Evolutionary conservation across 176 grass and related monocot genomes (phyloP).

Genomic region (Ensete ventricosum): DNA sequence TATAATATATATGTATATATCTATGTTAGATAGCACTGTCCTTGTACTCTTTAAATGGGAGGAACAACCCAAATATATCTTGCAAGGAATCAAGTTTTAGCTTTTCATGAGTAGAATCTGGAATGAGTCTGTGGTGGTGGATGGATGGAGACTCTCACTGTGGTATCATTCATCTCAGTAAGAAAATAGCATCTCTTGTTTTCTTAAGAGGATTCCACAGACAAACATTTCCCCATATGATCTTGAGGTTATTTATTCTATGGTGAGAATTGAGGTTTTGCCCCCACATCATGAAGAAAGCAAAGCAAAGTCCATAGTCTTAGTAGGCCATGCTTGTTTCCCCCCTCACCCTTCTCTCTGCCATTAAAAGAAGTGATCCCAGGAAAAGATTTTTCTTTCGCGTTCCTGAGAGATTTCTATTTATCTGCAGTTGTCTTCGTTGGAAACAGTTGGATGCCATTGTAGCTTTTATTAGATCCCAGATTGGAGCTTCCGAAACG

Average conservation of each 20-base stretch:
- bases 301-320: background rate
- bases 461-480: too few relatives aligned
- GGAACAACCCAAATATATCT: too few relatives aligned
- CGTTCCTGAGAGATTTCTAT: too few relatives aligned
- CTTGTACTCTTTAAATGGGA: too few relatives aligned
- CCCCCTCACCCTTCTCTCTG: background rate
- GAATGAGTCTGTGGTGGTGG: background rate
- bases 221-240: background rate
- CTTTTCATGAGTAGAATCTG: too few relatives aligned
- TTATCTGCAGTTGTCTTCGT: too few relatives aligned
- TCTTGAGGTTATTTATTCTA: background rate
- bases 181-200: background rate
- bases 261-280: background rate
- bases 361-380: background rate
- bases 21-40: too few relatives aligned
- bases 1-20: too few relatives aligned
- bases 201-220: background rate
- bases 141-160: background rate
- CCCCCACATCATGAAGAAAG: constrained; percentile 11
- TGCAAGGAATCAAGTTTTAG: too few relatives aligned
- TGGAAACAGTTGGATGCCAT: too few relatives aligned
- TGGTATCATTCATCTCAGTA: background rate
- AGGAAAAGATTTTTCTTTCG: too few relatives aligned
- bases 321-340: background rate
- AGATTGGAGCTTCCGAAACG: too few relatives aligned